Base-by-base conservation (phyloP, 176 grass and related monocot species). In the Paspalum notatum region DNA sequence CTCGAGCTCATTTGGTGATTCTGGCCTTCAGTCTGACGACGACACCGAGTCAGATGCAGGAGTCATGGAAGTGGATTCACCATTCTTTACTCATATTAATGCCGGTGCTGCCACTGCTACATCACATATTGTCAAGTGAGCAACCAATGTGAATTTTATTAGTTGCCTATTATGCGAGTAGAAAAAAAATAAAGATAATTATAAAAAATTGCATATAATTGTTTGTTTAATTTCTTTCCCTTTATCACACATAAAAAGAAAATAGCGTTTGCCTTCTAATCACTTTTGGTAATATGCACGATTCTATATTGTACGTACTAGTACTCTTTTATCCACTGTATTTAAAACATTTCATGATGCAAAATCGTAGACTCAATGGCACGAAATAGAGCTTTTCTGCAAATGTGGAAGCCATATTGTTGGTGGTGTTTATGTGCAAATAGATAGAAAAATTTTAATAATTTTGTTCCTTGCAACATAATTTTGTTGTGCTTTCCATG, bases 1-100 rank as follows among this genome's bases (percentile, higher is more conserved):
- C 88, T 94, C 95, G 8, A 98, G 95, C 83, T 98, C 95, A 0
- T 98, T 98, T 14, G 90, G 85, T 18, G 78, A 88, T 62, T 92
- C 90, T 5, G 85, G 77, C 39, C 85, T 83, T 17, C 37, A 21
- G 2, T 98, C 90, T 20, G 90, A 89, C 59, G 74, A 80, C 16
- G 85, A 89, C 18, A 15, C 66, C 17, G 79, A 86, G 60, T 80
- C 20, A 10, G 80, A 88, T 11, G 18, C 78, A 47, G 70, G 66
- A 18, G 65, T 69, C 66, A 61, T 77, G 57, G 90, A 94, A 75
- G 88, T 89, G 58, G 85, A 98, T 26, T 98, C 92, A 3, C 83
- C 75, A 4, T 84, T 94, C 90, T 40, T 40, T 6, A 55, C 65
- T 32, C 27, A 21, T 76, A 15, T 38, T 52, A 81, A 80, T 76